Base-by-base conservation (phyloP, 108 stramenopile genomes). In the Nitzschia putrida region DNA sequence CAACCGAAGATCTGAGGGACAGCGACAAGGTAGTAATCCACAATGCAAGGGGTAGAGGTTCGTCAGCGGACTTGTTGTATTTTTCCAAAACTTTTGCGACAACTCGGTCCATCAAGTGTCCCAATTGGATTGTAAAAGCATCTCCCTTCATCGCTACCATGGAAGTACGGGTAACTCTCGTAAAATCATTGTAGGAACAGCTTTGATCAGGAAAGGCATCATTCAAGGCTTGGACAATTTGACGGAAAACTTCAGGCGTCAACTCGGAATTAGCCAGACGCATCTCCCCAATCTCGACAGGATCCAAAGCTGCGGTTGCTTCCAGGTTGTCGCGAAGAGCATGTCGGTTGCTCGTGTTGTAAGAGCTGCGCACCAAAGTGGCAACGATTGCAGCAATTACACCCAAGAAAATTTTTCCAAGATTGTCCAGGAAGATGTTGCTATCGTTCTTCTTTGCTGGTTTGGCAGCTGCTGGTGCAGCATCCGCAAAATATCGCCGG, bases 231-330 rank as follows among this genome's bases (percentile, higher is more conserved):
- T 69, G 40, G 23, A 83, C 18, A 54, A 92, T 82, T 22, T 41
- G 21, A 25, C 75, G 68, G 78, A 86, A 89, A 0, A 85, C 74
- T 9, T 73, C 68, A 10, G 76, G 57, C 1, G 79, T 83, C 16
- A 95, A 78, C 18, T 90, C 86, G 6, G 78, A 60, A 80, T 95
- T 92, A 38, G 89, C 87, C 8, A 72, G 26, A 14, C 94, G 77
- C 43, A 95, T 66, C 71, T 95, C 94, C 21, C 89, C 87, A 65
- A 95, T 85, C 66, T 95, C 94, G 24, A 89, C 50, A 0, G 94
- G 94, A 73, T 92, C 94, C 54, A 95, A 64, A 10, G 80, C 66
- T 4, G 88, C 59, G 3, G 23, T 39, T 22, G 68, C 59, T 76
- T 91, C 91, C 18, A 95, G 53, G 8, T 69, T 55, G 50, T 89